Evolutionary conservation across 2,329 filamentous ascomycete species (phyloP), one percentile per base, ranked within the genome.

Genomic region (Microcyclospora pomicola): DNA sequence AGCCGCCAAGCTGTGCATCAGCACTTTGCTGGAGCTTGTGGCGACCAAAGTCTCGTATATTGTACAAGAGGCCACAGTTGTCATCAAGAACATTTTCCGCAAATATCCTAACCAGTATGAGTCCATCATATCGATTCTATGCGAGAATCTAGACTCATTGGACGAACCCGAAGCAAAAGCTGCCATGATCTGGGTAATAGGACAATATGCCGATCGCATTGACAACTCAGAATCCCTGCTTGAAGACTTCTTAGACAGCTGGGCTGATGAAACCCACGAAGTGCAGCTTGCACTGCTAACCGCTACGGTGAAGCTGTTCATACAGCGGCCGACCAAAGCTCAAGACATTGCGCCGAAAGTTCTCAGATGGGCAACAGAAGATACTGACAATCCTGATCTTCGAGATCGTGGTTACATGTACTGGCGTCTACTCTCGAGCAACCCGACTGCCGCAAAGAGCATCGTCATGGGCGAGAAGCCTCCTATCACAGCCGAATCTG

Each of bases 71-170:
- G 91, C 91, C 12, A 98, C 91, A 0, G 91, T 98, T 5, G 91
- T 98, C 16, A 98, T 98, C 56, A 82, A 86, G 49, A 98, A 98
- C 60, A 98, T 98, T 54, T 98, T 98, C 72, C 80, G 91, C 50
- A 96, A 96, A 64, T 98, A 98, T 54, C 91, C 91, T 7, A 95
- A 98, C 58, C 85, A 95, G 59, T 98, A 98, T 62, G 91, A 98
- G 62, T 88, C 82, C 43, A 96, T 98, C 59, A 98, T 98, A 54
- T 80, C 83, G 36, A 92, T 87, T 1, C 71, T 98, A 0, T 96
- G 92, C 63, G 86, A 95, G 58, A 88, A 98, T 52, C 75, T 98
- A 15, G 91, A 98, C 61, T 93, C 87, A 3, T 68, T 98, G 35
- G 91, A 98, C 59, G 91, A 98, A 59, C 88, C 91, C 2, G 91